Conservation (phyloP, 1,284 basidiomycete species). For the Austroboletus niveus region DNA sequence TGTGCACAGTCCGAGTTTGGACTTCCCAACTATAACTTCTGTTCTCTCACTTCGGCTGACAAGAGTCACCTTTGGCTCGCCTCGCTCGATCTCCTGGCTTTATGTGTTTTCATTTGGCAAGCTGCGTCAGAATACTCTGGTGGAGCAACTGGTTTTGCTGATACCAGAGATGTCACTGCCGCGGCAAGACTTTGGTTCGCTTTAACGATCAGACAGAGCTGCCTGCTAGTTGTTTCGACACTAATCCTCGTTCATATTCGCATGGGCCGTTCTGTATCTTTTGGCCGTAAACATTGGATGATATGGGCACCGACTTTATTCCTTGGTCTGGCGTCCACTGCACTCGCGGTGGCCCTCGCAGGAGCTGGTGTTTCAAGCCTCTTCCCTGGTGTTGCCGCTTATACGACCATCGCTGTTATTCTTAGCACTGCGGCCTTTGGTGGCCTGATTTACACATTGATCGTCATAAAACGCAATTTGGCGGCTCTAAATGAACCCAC, state of each 20-base stretch:
- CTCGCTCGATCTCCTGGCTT: slow-evolving; percentile 56
- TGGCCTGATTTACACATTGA: slow-evolving; percentile 55
- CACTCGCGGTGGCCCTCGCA: slow-evolving; percentile 57
- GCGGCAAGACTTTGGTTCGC: slow-evolving; percentile 61
- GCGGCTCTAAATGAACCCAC: slow-evolving; percentile 46
- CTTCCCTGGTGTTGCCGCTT: slow-evolving; percentile 59
- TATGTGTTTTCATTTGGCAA: slow-evolving; percentile 65
- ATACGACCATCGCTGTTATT: slow-evolving; percentile 51
- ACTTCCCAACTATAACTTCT: slow-evolving; percentile 54
- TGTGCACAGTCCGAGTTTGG: slow-evolving; percentile 62
- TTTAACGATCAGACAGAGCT: slow-evolving; percentile 61
- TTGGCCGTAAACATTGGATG: slow-evolving; percentile 66
- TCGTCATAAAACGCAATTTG: slow-evolving; percentile 63
- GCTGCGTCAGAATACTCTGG: slow-evolving; percentile 50
- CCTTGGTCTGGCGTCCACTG: slow-evolving; percentile 53
- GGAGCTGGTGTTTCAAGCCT: slow-evolving; percentile 50
- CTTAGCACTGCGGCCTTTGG: slow-evolving; percentile 52
- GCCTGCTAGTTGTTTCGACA: slow-evolving; percentile 55
- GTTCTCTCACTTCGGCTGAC: slow-evolving; percentile 60
- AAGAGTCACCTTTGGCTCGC: slow-evolving; percentile 73
- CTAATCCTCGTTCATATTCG: slow-evolving; percentile 68
- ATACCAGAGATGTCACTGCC: slow-evolving; percentile 47
- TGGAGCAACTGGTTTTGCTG: slow-evolving; percentile 41
- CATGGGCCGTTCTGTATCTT: slow-evolving; percentile 62
- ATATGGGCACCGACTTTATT: slow-evolving; percentile 61